These are phyloP conservation scores for Melampsora larici-populina DNA, from an alignment of 1,284 basidiomycete species.

Conservation along the genomic window DNA sequence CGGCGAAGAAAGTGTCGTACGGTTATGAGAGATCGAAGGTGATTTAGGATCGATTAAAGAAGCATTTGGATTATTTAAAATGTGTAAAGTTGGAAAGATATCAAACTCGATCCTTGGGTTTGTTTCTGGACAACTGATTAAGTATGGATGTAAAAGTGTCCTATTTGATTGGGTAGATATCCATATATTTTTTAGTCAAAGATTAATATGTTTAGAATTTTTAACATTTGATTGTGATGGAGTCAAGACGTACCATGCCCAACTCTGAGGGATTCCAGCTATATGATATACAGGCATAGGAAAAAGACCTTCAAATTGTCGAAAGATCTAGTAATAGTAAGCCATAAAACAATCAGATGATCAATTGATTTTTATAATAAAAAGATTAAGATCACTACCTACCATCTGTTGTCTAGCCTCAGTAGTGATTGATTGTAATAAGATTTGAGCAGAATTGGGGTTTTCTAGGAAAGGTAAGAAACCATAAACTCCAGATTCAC, in stretches of 20 bases:
- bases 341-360: background rate
- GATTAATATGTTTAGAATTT: conserved; percentile 59
- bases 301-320: conserved; percentile 65
- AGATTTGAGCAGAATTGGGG: conserved; percentile 60
- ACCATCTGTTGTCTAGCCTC: conserved; percentile 66
- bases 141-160: conserved; percentile 64
- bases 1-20: conserved; percentile 58
- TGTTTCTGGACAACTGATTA: conserved; percentile 62
- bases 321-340: conserved; percentile 57
- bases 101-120: conserved; percentile 63
- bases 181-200: no score
- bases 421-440: conserved; percentile 64
- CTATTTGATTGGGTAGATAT: conserved; percentile 64
- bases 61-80: conserved; percentile 53
- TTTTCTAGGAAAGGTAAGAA: conserved; percentile 66
- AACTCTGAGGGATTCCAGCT: background rate
- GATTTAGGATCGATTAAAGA: conserved; percentile 42
- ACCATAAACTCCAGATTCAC: conserved; percentile 65
- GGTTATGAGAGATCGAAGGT: conserved; percentile 61
- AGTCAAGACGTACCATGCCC: conserved; percentile 40
- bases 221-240: conserved; percentile 38
- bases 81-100: conserved; percentile 61
- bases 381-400: conserved; percentile 13
- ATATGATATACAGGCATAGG: conserved; percentile 58
- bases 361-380: background rate